These are phyloP conservation scores for Wickerhamiella infanticola DNA, from an alignment of 1,139 yeast species.

Conservation along the genomic window DNA sequence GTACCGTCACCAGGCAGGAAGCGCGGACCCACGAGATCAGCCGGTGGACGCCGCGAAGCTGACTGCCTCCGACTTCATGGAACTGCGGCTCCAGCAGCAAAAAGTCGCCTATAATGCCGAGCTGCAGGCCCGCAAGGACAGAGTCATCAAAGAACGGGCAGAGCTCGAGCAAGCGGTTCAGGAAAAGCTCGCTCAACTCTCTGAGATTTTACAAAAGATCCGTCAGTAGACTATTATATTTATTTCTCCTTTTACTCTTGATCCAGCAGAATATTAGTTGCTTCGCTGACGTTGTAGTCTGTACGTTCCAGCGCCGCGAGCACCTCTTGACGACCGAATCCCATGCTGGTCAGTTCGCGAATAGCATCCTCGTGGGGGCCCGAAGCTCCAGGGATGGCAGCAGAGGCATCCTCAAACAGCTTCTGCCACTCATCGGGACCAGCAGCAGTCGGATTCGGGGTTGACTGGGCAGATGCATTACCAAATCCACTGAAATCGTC, in stretches of 20 bases:
- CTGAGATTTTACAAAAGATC: not conserved
- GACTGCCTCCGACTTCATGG: not conserved
- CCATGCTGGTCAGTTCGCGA: conserved; percentile 79
- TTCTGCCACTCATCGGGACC: conserved; percentile 81
- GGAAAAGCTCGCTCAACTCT: not conserved
- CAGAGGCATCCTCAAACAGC: conserved; percentile 61
- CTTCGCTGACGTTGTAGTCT: conserved; percentile 66
- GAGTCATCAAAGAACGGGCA: not conserved
- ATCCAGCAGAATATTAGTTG: conserved; percentile 71
- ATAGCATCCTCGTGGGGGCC: conserved; percentile 27
- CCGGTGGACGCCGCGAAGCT: not conserved
- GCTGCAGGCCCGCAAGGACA: not conserved
- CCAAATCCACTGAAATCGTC: conserved; percentile 5
- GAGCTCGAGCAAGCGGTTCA: not conserved
- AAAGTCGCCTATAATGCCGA: not conserved
- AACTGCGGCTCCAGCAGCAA: not conserved
- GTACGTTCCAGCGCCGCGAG: conserved; percentile 50
- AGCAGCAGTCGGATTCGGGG: conserved; percentile 1
- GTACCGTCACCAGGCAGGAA: not conserved
- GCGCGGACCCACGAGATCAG: not conserved
- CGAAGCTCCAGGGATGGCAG: conserved; percentile 6
- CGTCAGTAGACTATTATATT: not conserved
- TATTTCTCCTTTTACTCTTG: conserved; percentile 16
- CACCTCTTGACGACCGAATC: conserved; percentile 56
- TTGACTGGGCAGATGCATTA: conserved; percentile 1